These are phyloP conservation scores for Puya raimondii DNA, from an alignment of 176 grass and related monocot genomes.

Conservation along the genomic window DNA sequence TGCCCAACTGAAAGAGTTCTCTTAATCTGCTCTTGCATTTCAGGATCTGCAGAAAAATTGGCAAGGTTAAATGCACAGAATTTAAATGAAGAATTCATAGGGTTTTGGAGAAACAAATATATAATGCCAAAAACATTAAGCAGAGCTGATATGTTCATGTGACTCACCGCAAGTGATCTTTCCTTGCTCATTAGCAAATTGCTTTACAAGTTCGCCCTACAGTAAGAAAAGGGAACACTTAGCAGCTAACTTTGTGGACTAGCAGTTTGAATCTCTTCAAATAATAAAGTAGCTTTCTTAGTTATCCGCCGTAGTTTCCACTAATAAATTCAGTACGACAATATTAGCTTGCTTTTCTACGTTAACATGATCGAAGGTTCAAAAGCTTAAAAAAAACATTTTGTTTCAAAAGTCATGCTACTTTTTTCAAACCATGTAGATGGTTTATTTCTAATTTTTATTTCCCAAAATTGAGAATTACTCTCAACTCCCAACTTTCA, in stretches of 20 bases:
- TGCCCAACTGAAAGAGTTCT: constrained; percentile 68
- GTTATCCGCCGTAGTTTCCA: not conserved
- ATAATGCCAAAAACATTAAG: not conserved
- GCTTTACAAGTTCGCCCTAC: constrained; percentile 72
- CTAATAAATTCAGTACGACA: not conserved
- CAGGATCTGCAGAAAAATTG: constrained; percentile 54
- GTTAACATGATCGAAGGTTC: not conserved
- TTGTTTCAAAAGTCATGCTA: not conserved
- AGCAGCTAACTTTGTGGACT: not conserved
- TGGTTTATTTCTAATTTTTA: not conserved
- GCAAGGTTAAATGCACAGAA: constrained; percentile 17
- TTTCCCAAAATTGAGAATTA: not conserved
- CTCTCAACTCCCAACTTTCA: not conserved
- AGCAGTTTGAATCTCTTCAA: not conserved
- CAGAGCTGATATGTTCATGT: not conserved
- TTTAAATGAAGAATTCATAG: not conserved
- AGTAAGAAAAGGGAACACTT: constrained; percentile 1
- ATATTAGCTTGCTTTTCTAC: not conserved
- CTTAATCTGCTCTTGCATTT: constrained; percentile 81
- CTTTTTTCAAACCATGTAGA: not conserved
- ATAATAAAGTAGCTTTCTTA: not conserved
- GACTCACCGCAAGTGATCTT: constrained; percentile 86
- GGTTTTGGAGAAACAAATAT: not conserved
- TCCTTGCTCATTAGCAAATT: constrained; percentile 68
- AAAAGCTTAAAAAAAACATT: not conserved